Conservation (phyloP, 1,139 yeast genomes). For the Scheffersomyces insectosa region DNA sequence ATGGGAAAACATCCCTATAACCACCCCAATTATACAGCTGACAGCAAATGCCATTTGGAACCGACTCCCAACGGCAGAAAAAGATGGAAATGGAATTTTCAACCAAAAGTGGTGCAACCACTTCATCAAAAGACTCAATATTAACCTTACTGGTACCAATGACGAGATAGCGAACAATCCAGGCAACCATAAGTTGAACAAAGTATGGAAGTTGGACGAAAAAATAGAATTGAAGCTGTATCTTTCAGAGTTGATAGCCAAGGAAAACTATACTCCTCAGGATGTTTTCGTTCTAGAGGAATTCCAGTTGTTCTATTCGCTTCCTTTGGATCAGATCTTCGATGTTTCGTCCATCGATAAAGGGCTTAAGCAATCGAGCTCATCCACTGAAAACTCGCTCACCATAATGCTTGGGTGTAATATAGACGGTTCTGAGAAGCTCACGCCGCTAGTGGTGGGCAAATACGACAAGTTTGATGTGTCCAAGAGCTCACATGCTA, state of each 20-base stretch:
- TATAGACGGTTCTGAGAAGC: constrained; percentile 61
- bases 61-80: constrained; percentile 50
- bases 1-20: constrained; percentile 67
- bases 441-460: constrained; percentile 63
- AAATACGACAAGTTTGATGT: constrained; percentile 57
- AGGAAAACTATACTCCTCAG: constrained; percentile 44
- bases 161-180: constrained; percentile 40
- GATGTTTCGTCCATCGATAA: constrained; percentile 49
- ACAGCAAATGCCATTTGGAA: constrained; percentile 69
- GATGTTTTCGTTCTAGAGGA: constrained; percentile 65
- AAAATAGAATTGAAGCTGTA: constrained; percentile 43
- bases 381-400: constrained; percentile 53
- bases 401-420: constrained; percentile 67
- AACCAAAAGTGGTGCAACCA: constrained; percentile 67
- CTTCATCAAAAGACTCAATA: constrained; percentile 55
- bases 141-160: constrained; percentile 48
- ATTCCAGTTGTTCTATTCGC: constrained; percentile 58
- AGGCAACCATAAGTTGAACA: constrained; percentile 43
- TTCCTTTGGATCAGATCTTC: constrained; percentile 62
- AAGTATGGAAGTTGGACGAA: constrained; percentile 65
- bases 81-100: constrained; percentile 66
- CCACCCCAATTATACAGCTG: constrained; percentile 62
- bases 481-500: constrained; percentile 28
- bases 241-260: constrained; percentile 30
- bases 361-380: constrained; percentile 44